Base-by-base conservation (phyloP, 2,329 filamentous ascomycete species). In the Verticillium nubilum region DNA sequence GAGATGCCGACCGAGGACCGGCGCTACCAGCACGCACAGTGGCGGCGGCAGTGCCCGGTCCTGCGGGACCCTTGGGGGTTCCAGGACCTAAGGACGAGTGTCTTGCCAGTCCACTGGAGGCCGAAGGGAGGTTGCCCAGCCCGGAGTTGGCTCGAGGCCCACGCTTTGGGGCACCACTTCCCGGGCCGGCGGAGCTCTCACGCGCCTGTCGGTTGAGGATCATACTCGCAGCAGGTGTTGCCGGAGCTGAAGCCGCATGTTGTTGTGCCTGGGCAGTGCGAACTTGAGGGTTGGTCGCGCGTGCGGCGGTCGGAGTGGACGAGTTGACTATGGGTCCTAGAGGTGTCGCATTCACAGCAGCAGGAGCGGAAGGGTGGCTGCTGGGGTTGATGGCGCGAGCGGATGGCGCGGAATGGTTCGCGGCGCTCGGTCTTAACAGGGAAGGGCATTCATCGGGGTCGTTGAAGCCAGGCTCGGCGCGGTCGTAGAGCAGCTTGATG, bases 361-460 rank as follows among this genome's bases (percentile, higher is more conserved):
- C 65, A 15, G 61, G 57, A 10, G 64, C 63, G 13, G 70, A 58
- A 6, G 71, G 66, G 57, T 71, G 76, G 52, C 75, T 74, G 54
- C 76, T 73, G 13, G 76, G 72, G 65, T 78, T 80, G 58, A 78
- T 74, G 52, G 78, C 68, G 25, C 78, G 74, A 53, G 74, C 68
- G 13, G 74, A 73, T 35, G 73, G 75, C 12, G 70, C 73, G 35
- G 67, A 67, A 62, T 80, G 76, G 69, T 84, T 85, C 57, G 83
- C 79, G 50, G 82, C 78, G 68, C 81, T 82, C 15, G 82, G 76
- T 29, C 84, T 81, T n/a, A 88, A 72, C 5, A 87, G 74, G 2
- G 86, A 88, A 28, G 86, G 86, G 9, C 87, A 77, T 69, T 86
- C 83, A 66, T 87, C 85, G 33, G 84, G 82, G 58, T 88, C 82